These are phyloP conservation scores for Termitomyces sp. DNA, from an alignment of 768 basidiomycete genomes.

Conservation along the genomic window DNA sequence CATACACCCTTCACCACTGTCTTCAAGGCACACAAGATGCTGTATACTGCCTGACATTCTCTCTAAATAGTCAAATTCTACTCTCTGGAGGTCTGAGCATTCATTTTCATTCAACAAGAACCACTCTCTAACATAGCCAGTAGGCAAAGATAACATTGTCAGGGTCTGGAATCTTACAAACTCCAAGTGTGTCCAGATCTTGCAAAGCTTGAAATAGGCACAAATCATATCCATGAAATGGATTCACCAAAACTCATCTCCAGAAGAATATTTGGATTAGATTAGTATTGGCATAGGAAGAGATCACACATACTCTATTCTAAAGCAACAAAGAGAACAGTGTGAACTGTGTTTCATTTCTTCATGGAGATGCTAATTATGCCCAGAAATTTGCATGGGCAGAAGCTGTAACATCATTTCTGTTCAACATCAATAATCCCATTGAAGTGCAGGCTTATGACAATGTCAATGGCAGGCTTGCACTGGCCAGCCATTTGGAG, in stretches of 20 bases:
- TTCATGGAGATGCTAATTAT: not conserved
- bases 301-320: not conserved
- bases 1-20: not conserved
- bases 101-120: not conserved
- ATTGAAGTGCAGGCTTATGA: not conserved
- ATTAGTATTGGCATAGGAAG: not conserved
- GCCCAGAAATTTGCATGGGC: not conserved
- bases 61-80: not conserved
- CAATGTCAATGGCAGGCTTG: not conserved
- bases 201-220: not conserved
- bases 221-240: not conserved
- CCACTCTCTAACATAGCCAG: not conserved
- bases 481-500: not conserved
- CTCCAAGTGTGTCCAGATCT: not conserved
- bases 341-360: not conserved
- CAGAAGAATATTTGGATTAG: not conserved
- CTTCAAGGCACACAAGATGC: not conserved
- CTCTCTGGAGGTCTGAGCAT: not conserved
- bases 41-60: not conserved
- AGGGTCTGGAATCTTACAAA: not conserved
- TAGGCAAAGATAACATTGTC: not conserved
- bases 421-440: not conserved
- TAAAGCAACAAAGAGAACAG: not conserved
- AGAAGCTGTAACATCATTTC: not conserved
- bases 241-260: not conserved